Evolutionary conservation across 1,284 basidiomycete genomes (phyloP).

Genomic region (Boletus mariae): DNA sequence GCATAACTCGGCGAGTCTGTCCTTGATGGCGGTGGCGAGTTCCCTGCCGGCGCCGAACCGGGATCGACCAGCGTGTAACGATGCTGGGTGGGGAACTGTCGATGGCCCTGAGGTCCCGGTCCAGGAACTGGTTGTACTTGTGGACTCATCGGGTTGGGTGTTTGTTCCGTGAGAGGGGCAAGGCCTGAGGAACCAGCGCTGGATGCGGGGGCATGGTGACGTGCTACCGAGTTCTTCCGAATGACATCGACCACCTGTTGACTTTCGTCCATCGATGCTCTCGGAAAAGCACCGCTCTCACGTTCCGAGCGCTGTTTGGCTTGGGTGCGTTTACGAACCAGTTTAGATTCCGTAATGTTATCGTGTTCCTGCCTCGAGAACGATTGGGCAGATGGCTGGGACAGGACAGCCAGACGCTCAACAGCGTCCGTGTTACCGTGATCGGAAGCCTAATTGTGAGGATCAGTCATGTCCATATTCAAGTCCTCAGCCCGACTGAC

Average conservation of each 20-base stretch:
- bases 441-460: conserved; percentile 54
- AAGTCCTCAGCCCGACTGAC: conserved; percentile 34
- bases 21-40: conserved; percentile 9
- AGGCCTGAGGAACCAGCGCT: conserved; percentile 2
- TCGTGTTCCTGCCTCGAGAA: conserved; percentile 82
- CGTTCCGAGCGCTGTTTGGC: conserved; percentile 71
- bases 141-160: conserved; percentile 4
- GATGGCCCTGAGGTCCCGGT: conserved; percentile 6
- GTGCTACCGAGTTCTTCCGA: conserved; percentile 36
- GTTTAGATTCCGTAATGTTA: conserved; percentile 69
- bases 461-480: conserved; percentile 2
- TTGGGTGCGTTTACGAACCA: conserved; percentile 81
- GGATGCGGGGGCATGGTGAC: conserved; percentile 12
- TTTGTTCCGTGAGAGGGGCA: conserved; percentile 17
- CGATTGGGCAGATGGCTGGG: conserved; percentile 52
- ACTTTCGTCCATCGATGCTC: conserved; percentile 21
- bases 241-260: conserved; percentile 40
- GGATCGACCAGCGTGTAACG: conserved; percentile 43
- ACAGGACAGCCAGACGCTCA: conserved; percentile 70
- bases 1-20: conserved; percentile 25
- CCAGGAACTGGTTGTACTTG: conserved; percentile 7
- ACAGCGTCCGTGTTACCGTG: conserved; percentile 80
- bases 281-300: conserved; percentile 15
- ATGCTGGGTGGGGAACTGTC: conserved; percentile 33
- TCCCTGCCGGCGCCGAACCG: conserved; percentile 19